Evolutionary conservation across 495 filamentous ascomycete genomes (phyloP).

Genomic region (Amniculicola lignicola): DNA sequence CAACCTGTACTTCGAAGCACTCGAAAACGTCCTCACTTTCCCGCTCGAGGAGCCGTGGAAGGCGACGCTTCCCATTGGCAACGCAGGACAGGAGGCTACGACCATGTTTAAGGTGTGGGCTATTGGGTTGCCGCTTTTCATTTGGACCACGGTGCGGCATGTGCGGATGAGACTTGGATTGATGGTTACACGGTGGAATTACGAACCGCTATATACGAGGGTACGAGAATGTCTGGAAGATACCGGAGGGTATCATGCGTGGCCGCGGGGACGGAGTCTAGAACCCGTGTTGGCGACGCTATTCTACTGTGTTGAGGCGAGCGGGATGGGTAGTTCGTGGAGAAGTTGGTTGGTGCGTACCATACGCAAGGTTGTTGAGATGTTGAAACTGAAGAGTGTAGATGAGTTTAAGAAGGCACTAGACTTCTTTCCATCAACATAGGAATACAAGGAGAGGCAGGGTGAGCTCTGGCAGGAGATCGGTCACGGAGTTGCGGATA

Average conservation of each 20-base stretch:
- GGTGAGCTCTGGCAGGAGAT: constrained; percentile 22
- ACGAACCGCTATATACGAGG: constrained; percentile 11
- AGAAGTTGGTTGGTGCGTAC: constrained; percentile 16
- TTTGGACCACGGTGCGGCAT: constrained; percentile 25
- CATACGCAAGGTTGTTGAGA: constrained; percentile 12
- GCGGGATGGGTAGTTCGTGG: constrained; percentile 7
- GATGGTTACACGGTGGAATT: background rate
- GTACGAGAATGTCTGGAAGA: constrained; percentile 11
- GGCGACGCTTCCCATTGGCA: background rate
- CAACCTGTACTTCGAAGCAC: constrained; percentile 30
- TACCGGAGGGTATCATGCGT: constrained; percentile 8
- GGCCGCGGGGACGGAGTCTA: constrained; percentile 20
- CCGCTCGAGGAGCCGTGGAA: constrained; percentile 26
- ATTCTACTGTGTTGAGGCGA: constrained; percentile 19
- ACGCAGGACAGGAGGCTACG: constrained; percentile 10
- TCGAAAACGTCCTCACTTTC: constrained; percentile 4
- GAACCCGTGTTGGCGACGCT: constrained; percentile 21
- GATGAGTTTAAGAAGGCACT: constrained; percentile 26
- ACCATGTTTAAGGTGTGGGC: constrained; percentile 22
- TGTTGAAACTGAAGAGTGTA: constrained; percentile 21
- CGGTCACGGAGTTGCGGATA: constrained; percentile 5
- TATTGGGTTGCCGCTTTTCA: constrained; percentile 15
- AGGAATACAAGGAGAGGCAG: background rate
- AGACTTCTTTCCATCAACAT: constrained; percentile 15
- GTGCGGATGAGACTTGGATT: background rate